A percentile compares a stretch with the other conserved stretches of the same genome.
These are phyloP conservation scores for Scenedesmus sp. DNA, from an alignment of 163 green algal species.

Conservation along the genomic window DNA sequence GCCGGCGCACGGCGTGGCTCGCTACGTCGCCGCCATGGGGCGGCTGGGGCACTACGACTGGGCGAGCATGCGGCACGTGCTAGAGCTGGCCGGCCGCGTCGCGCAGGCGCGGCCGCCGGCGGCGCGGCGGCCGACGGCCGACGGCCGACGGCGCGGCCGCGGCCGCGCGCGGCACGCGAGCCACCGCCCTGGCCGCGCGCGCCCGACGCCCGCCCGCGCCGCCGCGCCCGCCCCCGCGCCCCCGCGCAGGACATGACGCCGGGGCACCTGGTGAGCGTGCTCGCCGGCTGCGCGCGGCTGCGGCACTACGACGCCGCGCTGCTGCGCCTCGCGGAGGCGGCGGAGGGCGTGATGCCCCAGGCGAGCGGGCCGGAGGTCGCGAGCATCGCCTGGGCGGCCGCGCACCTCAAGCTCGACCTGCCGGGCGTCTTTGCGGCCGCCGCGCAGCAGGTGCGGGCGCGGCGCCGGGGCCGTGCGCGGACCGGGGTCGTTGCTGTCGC, in stretches of 20 bases:
- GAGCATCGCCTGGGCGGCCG: slow-evolving; percentile 17
- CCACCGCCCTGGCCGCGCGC: too few species aligned
- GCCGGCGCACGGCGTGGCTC: too few species aligned
- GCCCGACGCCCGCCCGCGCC: too few species aligned
- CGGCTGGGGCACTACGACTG: slow-evolving; percentile 37
- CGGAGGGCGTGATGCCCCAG: not conserved
- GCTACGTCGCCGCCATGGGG: slow-evolving; percentile 2
- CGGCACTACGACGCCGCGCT: slow-evolving; percentile 33
- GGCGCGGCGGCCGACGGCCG: too few species aligned
- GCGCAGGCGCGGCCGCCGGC: too few species aligned
- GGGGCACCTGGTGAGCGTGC: not conserved
- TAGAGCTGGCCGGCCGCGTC: not conserved
- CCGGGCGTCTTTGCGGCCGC: slow-evolving; percentile 23
- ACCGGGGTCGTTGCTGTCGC: too few species aligned
- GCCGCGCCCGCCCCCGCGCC: too few species aligned
- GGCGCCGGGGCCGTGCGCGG: too few species aligned
- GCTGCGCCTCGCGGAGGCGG: slow-evolving; percentile 9
- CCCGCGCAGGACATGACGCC: slow-evolving; percentile 13
- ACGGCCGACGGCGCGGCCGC: too few species aligned
- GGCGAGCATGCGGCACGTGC: slow-evolving; percentile 21
- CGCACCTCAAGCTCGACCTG: slow-evolving; percentile 1
- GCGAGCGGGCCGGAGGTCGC: slow-evolving; percentile 9
- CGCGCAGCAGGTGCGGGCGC: slow-evolving; percentile 20
- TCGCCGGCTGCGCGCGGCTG: slow-evolving; percentile 15
- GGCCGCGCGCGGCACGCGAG: too few species aligned